phyloP scores from a whole-genome alignment of 768 basidiomycete species.

The Serendipita indica region DNA sequence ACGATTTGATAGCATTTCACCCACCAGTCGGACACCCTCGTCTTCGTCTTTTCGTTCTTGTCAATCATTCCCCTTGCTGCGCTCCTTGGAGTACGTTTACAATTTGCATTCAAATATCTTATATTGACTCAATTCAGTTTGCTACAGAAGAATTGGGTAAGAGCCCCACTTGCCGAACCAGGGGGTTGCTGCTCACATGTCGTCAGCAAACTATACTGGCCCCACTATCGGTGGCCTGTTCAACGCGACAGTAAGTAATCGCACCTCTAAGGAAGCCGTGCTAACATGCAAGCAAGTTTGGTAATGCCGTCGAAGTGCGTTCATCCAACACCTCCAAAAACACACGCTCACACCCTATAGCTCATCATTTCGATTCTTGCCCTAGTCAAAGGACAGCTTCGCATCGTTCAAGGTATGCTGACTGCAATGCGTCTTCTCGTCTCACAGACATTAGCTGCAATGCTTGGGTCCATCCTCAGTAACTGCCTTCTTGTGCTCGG shows the following conservation, averaged over 20 bases:
- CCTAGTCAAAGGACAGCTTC: conserved; percentile 33
- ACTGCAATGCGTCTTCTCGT: not conserved
- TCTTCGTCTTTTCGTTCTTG: conserved; percentile 35
- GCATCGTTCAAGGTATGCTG: conserved; percentile 32
- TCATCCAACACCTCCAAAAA: not conserved
- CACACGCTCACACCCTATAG: conserved; percentile 19
- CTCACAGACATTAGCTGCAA: conserved; percentile 22
- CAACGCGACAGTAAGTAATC: conserved; percentile 39
- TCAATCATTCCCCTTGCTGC: conserved; percentile 39
- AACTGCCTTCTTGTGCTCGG: conserved; percentile 84
- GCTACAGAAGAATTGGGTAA: conserved; percentile 35
- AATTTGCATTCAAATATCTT: not conserved
- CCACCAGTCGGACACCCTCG: conserved; percentile 31
- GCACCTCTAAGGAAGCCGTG: no score
- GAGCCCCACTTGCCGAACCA: not conserved
- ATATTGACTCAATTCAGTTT: conserved; percentile 18
- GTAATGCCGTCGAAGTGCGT: conserved; percentile 5
- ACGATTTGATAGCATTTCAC: conserved; percentile 23
- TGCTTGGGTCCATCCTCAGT: conserved; percentile 83
- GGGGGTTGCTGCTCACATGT: not conserved
- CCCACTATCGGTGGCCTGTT: conserved; percentile 38
- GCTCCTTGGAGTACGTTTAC: conserved; percentile 26
- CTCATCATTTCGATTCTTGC: conserved; percentile 31
- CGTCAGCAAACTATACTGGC: conserved; percentile 28
- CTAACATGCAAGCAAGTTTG: not conserved